Evolutionary conservation across 345 rosid genomes (phyloP), one percentile per base, ranked within the genome.

Genomic region (Boechera stricta): DNA sequence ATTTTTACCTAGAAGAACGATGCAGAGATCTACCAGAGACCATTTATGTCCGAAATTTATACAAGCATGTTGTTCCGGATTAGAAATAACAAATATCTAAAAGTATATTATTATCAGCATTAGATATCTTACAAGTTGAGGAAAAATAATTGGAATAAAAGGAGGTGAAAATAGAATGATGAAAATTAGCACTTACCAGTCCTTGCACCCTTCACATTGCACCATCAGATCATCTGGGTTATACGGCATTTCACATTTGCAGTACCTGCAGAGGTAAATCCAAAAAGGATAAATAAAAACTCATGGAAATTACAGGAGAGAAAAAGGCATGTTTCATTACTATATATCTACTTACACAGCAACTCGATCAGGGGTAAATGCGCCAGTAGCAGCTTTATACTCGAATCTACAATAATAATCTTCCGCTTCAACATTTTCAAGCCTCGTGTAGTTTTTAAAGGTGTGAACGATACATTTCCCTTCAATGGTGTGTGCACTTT

Each of bases 221-320:
- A 91, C 98, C 97, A 91, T 91, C 29, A 93, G 90, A 73, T 86
- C 89, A 83, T 91, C 98, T 4, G 97, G 97, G 76, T 93, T 91
- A 82, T 93, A 88, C 1, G 98, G 98, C 97, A 91, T 90, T 85
- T 90, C 92, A 71, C 98, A 93, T 77, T 84, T 90, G 86, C 98
- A 93, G 73, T 90, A 93, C 83, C 98, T 93, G 81, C 77, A 75
- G 12, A 81, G 53, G 55, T 45, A 67, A 79, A 16, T 26, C 68
- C 52, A 67, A 31, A 59, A 4, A 61, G 1, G 36, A 75, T 54
- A 32, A 59, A 7, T 6, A 45, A 52, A 77, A 48, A 31, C 41
- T 76, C 81, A 77, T 56, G n/a, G 4, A 55, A 39, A 36, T 31
- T 6, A 10, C 26, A 63, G 13, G 35, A 31, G 33, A 56, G 72